Evolutionary conservation across 768 basidiomycete genomes (phyloP).

Genomic region (Leucocoprinus leucothites): DNA sequence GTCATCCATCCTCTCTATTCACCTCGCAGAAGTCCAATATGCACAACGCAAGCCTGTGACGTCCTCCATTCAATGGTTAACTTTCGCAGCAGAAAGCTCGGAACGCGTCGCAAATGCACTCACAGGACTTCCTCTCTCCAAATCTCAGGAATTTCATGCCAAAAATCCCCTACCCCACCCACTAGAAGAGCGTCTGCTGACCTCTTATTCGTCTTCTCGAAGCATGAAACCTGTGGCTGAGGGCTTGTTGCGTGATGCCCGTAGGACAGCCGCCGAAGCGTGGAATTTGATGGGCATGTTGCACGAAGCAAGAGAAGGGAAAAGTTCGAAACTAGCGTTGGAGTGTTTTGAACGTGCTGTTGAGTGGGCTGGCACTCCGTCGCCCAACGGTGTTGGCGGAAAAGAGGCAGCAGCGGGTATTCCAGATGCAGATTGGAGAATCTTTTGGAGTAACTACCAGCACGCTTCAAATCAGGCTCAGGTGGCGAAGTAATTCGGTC

Average conservation of each 20-base stretch:
- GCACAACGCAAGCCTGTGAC: conserved; percentile 39
- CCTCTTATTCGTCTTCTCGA: conserved; percentile 42
- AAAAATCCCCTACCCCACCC: conserved; percentile 14
- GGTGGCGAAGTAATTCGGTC: too few relatives aligned
- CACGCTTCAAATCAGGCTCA: conserved; percentile 29
- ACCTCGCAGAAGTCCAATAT: conserved; percentile 70
- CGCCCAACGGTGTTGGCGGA: conserved; percentile 29
- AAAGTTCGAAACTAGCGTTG: conserved; percentile 39
- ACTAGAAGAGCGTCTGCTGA: conserved; percentile 33
- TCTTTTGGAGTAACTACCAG: conserved; percentile 57
- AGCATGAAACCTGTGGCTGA: conserved; percentile 54
- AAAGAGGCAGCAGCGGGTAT: conserved; percentile 46
- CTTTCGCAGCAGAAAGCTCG: conserved; percentile 62
- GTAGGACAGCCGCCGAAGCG: conserved; percentile 68
- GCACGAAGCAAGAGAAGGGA: conserved; percentile 40
- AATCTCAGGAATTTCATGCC: conserved; percentile 31
- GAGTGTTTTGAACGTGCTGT: conserved; percentile 69
- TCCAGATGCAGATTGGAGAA: conserved; percentile 58
- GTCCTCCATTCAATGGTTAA: conserved; percentile 53
- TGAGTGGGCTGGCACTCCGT: conserved; percentile 56
- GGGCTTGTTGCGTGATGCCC: conserved; percentile 63
- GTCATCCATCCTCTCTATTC: conserved; percentile 67
- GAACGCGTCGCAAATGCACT: conserved; percentile 60
- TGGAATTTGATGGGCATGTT: conserved; percentile 74
- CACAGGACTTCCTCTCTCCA: conserved; percentile 35